Conservation (phyloP, 305 asterid species). For the Fraxinus xanthoxyloides region DNA sequence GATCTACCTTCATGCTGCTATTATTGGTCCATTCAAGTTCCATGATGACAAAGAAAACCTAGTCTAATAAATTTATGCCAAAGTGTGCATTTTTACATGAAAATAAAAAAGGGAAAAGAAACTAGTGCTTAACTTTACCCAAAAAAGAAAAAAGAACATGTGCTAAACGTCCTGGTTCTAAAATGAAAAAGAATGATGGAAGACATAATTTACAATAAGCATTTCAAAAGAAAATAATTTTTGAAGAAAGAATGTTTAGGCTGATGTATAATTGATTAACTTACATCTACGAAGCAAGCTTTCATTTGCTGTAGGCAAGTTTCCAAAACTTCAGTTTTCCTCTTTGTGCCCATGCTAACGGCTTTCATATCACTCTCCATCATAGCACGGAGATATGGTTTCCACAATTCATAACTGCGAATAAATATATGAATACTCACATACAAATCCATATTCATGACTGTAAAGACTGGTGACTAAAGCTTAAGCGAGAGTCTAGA, state of each 20-base stretch:
- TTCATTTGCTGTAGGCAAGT: slow-evolving; percentile 87
- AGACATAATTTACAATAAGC: slow-evolving; percentile 10
- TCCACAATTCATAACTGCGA: slow-evolving; percentile 87
- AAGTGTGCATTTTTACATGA: background rate
- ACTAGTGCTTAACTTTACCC: slow-evolving; percentile 10
- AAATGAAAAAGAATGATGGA: slow-evolving; percentile 11
- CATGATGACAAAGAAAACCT: slow-evolving; percentile 8
- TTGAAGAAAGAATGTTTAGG: slow-evolving; percentile 13
- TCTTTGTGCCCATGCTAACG: slow-evolving; percentile 77
- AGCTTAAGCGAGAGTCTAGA: background rate
- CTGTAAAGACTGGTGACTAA: background rate
- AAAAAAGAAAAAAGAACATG: slow-evolving; percentile 11
- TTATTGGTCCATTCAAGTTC: slow-evolving; percentile 23
- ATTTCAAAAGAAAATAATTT: slow-evolving; percentile 12
- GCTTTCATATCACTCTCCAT: slow-evolving; percentile 95
- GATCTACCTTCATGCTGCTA: slow-evolving; percentile 12
- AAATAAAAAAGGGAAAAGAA: background rate
- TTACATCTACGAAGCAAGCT: slow-evolving; percentile 87
- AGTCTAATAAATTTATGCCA: slow-evolving; percentile 17
- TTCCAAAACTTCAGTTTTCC: slow-evolving; percentile 79
- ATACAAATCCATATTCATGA: background rate
- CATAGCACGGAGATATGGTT: slow-evolving; percentile 89
- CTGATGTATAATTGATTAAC: slow-evolving; percentile 28
- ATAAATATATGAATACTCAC: slow-evolving; percentile 1
- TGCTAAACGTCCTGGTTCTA: slow-evolving; percentile 10